A percentile compares a stretch with the other conserved stretches of the same genome.
These are phyloP conservation scores for Neurospora africana DNA, from an alignment of 495 filamentous ascomycete genomes.

Conservation along the genomic window DNA sequence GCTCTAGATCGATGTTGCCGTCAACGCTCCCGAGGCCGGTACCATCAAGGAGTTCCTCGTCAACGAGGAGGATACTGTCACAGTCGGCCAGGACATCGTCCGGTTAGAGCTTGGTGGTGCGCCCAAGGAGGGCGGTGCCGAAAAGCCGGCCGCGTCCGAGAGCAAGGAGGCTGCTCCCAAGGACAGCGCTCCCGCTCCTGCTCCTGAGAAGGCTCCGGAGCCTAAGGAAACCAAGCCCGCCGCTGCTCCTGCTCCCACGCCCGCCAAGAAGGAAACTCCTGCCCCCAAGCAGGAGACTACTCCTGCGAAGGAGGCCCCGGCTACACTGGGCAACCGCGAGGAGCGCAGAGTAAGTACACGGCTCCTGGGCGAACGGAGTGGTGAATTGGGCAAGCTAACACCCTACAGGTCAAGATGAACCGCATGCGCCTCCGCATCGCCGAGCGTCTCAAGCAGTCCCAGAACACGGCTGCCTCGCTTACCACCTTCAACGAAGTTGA, in stretches of 20 bases:
- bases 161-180: slow-evolving; percentile 51
- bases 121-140: slow-evolving; percentile 36
- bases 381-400: background rate
- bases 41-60: slow-evolving; percentile 86
- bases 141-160: slow-evolving; percentile 40
- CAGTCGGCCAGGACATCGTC: slow-evolving; percentile 83
- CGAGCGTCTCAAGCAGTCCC: slow-evolving; percentile 96
- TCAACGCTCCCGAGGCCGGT: slow-evolving; percentile 88
- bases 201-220: slow-evolving; percentile 41
- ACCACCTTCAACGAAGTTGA: slow-evolving; percentile 99
- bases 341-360: slow-evolving; percentile 68
- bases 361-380: background rate
- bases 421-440: slow-evolving; percentile 96
- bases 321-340: slow-evolving; percentile 62
- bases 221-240: slow-evolving; percentile 26
- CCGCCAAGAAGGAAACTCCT: slow-evolving; percentile 15
- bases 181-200: slow-evolving; percentile 42
- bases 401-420: slow-evolving; percentile 90
- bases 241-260: slow-evolving; percentile 23
- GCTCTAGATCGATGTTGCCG: slow-evolving; percentile 79
- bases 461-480: slow-evolving; percentile 94
- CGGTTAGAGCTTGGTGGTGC: slow-evolving; percentile 70
- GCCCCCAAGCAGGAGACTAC: slow-evolving; percentile 36
- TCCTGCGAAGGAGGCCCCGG: slow-evolving; percentile 28
- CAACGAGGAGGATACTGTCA: slow-evolving; percentile 91